phyloP scores from a whole-genome alignment of 257 asterid genomes.

The Datura wrightii region DNA sequence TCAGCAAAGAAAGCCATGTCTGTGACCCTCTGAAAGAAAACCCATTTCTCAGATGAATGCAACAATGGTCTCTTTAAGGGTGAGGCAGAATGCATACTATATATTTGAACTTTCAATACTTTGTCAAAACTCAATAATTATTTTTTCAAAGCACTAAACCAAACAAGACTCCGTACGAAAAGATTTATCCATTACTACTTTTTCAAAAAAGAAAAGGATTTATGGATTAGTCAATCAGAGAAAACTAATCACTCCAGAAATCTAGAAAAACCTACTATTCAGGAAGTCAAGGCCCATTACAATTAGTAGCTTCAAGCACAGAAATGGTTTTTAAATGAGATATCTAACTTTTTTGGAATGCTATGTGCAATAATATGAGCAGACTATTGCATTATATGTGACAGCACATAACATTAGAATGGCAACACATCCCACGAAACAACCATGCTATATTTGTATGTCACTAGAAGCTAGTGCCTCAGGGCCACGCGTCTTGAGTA shows the following conservation, averaged over 20 bases:
- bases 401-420: neutral
- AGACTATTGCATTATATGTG: neutral
- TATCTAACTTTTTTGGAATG: too few relatives aligned
- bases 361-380: neutral
- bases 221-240: neutral
- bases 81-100: neutral
- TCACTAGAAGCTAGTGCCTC: too few relatives aligned
- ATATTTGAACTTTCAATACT: neutral
- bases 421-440: neutral
- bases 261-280: neutral
- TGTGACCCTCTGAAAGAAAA: constrained; percentile 86
- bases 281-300: neutral
- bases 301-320: neutral
- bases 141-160: too few relatives aligned
- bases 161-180: too few relatives aligned
- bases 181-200: neutral
- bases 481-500: too few relatives aligned
- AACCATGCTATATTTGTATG: neutral
- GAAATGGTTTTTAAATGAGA: too few relatives aligned
- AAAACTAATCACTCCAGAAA: neutral
- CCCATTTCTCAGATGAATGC: neutral
- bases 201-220: neutral
- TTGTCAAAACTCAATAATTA: too few relatives aligned
- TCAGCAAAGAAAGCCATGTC: constrained; percentile 99
- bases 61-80: neutral